Percentiles rank a stretch among this genome's conserved stretches.
Conservation (phyloP, 2,329 filamentous ascomycete species). For the Aspergillus pseudotamarii region DNA sequence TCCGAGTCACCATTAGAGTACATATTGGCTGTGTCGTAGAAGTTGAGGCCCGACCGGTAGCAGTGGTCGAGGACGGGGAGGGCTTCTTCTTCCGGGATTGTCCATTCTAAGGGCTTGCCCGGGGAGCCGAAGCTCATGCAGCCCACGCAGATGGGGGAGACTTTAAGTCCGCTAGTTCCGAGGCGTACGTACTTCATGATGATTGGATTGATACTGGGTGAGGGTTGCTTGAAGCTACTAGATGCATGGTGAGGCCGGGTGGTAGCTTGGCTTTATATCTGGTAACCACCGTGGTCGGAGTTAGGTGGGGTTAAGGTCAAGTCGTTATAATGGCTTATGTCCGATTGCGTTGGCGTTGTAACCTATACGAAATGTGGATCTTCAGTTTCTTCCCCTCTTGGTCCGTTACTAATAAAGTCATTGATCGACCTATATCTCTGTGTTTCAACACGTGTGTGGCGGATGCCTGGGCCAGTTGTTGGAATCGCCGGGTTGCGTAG, state of each 20-base stretch:
- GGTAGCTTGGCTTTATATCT: neutral
- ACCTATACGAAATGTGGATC: neutral
- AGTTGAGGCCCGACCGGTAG: slow-evolving; percentile 32
- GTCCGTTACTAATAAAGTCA: neutral
- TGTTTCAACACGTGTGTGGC: neutral
- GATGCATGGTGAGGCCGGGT: neutral
- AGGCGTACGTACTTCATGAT: slow-evolving; percentile 31
- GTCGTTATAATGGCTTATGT: neutral
- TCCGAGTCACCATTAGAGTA: slow-evolving; percentile 62
- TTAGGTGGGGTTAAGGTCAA: neutral
- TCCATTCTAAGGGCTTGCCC: slow-evolving; percentile 23
- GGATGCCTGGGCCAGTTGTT: neutral
- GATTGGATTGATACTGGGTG: neutral
- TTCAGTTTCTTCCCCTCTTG: neutral
- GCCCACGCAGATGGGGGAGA: slow-evolving; percentile 28
- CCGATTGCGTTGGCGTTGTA: neutral
- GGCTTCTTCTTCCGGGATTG: slow-evolving; percentile 28
- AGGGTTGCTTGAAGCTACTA: neutral
- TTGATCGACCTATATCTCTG: neutral
- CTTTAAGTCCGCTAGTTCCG: slow-evolving; percentile 27
- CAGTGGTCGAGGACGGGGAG: slow-evolving; percentile 31
- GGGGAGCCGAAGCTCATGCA: slow-evolving; percentile 31
- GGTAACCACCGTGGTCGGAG: neutral
- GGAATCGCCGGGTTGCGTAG: too few relatives aligned
- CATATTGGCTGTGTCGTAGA: slow-evolving; percentile 42